Conservation (phyloP, 1,139 yeast species). For the Nakaseomyces sp. region DNA sequence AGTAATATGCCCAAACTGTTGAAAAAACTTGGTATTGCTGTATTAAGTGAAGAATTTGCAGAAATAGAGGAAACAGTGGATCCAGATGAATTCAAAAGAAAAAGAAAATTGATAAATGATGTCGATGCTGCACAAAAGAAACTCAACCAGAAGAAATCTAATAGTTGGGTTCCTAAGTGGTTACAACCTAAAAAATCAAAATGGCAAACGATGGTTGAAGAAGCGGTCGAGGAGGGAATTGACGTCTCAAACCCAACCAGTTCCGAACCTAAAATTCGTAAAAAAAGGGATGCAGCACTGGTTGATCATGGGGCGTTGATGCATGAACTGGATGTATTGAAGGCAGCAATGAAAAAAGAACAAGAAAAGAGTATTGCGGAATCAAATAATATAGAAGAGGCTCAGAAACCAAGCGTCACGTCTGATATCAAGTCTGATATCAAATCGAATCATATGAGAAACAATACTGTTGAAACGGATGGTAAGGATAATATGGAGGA, state of each 20-base stretch:
- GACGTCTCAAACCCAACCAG: slow-evolving; percentile 11
- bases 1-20: slow-evolving; percentile 81
- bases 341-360: slow-evolving; percentile 21
- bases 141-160: slow-evolving; percentile 37
- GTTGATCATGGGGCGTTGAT: slow-evolving; percentile 27
- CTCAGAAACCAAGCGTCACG: too few species aligned
- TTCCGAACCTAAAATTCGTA: slow-evolving; percentile 7
- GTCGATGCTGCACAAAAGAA: slow-evolving; percentile 76
- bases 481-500: neutral
- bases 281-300: slow-evolving; percentile 19
- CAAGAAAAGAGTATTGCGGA: slow-evolving; percentile 8
- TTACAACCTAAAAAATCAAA: slow-evolving; percentile 54
- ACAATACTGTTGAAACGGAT: neutral
- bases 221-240: slow-evolving; percentile 23
- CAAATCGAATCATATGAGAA: neutral
- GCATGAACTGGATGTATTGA: slow-evolving; percentile 23
- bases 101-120: slow-evolving; percentile 70
- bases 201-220: slow-evolving; percentile 80
- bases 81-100: slow-evolving; percentile 74
- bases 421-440: too few species aligned
- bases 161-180: slow-evolving; percentile 51
- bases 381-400: neutral
- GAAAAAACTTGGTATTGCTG: slow-evolving; percentile 64
- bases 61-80: slow-evolving; percentile 91
- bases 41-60: slow-evolving; percentile 79